A percentile compares a stretch with the other conserved stretches of the same genome.
These are phyloP conservation scores for Dryadomyces quercus-mongolicae DNA, from an alignment of 2,329 filamentous ascomycete species.

Conservation along the genomic window DNA sequence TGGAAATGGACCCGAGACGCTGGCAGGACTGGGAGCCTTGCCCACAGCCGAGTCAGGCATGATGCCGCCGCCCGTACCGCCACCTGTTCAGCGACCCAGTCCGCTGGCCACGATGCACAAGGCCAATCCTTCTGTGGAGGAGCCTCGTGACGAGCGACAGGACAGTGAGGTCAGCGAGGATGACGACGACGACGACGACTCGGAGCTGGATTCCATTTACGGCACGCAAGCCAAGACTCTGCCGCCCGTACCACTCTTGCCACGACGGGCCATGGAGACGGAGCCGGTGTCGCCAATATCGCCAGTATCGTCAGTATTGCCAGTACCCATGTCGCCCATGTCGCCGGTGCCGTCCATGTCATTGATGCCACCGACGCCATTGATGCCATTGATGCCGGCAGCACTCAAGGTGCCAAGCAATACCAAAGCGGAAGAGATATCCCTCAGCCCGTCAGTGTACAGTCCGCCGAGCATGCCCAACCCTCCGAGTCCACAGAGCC, in stretches of 20 bases:
- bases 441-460: slow-evolving; percentile 40
- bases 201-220: slow-evolving; percentile 14
- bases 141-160: too few relatives aligned
- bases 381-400: too few relatives aligned
- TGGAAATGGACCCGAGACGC: slow-evolving; percentile 4
- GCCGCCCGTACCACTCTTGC: slow-evolving; percentile 22
- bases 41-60: background rate
- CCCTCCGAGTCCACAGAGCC: slow-evolving; percentile 15
- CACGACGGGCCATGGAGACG: background rate
- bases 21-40: background rate
- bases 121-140: too few relatives aligned
- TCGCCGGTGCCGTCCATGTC: background rate
- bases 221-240: slow-evolving; percentile 24
- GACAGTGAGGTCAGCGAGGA: background rate
- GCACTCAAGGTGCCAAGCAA: background rate
- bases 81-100: slow-evolving; percentile 4
- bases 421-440: slow-evolving; percentile 16
- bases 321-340: slow-evolving; percentile 1
- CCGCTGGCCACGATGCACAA: slow-evolving; percentile 6
- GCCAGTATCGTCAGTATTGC: too few relatives aligned
- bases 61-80: background rate
- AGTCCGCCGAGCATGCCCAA: slow-evolving; percentile 18
- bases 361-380: slow-evolving; percentile 1
- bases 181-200: background rate
- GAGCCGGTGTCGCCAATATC: background rate